Conservation (phyloP, 1,284 basidiomycete species). For the Papiliotrema laurentii region DNA sequence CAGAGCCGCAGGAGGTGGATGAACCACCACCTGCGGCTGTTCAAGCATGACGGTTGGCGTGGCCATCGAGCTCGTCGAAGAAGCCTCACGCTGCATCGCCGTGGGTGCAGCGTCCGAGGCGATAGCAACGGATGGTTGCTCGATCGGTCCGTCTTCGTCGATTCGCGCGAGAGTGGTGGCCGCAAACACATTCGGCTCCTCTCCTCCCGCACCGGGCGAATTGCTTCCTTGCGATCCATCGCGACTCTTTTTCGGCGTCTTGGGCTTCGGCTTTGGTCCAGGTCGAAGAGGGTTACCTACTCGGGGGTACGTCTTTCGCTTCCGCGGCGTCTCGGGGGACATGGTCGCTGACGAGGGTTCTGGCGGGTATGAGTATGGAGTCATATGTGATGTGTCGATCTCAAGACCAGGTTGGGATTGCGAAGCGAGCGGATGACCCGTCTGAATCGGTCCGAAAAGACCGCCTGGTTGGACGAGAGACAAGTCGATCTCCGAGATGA, state of each 20-base stretch:
- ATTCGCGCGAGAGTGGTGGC: neutral
- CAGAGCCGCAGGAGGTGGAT: constrained; percentile 11
- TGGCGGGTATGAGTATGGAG: too few species aligned
- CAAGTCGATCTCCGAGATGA: too few species aligned
- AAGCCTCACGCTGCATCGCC: too few species aligned
- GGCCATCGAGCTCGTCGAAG: constrained; percentile 5
- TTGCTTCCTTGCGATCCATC: too few species aligned
- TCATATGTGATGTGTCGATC: too few species aligned
- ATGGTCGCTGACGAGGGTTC: neutral
- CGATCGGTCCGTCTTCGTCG: neutral
- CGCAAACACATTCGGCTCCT: too few species aligned
- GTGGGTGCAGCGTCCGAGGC: neutral
- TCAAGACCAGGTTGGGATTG: too few species aligned
- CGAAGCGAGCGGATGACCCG: too few species aligned
- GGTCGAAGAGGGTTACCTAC: constrained; percentile 31
- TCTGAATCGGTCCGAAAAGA: too few species aligned
- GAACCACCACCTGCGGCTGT: constrained; percentile 20
- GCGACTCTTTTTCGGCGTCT: constrained; percentile 26
- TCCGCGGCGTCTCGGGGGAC: constrained; percentile 18
- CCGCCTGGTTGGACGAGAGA: too few species aligned
- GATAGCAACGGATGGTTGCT: neutral
- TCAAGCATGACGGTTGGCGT: too few species aligned
- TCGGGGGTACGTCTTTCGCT: constrained; percentile 21
- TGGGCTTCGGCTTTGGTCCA: constrained; percentile 33
- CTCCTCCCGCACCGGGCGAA: too few species aligned